phyloP scores from a whole-genome alignment of 1,139 yeast genomes.

The Yamadazyma oceani region DNA sequence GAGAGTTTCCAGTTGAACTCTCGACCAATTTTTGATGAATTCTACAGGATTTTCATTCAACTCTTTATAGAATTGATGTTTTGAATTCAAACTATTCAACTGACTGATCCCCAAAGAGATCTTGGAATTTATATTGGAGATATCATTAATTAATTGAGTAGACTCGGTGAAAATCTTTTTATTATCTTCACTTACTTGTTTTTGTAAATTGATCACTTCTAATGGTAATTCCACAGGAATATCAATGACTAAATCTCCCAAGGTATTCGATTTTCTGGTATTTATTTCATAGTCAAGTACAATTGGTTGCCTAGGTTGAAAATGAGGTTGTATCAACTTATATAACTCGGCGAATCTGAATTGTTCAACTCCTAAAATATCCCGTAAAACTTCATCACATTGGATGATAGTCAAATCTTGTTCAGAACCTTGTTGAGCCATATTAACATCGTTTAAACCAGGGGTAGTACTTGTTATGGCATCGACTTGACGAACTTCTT shows the following conservation, averaged over 20 bases:
- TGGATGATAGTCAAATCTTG: conserved; percentile 50
- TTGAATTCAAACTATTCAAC: conserved; percentile 54
- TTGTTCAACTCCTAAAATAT: conserved; percentile 51
- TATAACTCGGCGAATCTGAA: conserved; percentile 74
- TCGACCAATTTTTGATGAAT: conserved; percentile 71
- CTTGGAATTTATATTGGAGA: conserved; percentile 58
- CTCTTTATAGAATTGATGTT: conserved; percentile 64
- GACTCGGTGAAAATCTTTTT: conserved; percentile 40
- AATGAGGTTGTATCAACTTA: conserved; percentile 58
- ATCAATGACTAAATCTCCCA: conserved; percentile 81
- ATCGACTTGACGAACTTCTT: conserved; percentile 35
- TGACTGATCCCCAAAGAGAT: conserved; percentile 64
- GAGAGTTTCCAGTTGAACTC: conserved; percentile 72
- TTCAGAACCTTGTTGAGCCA: conserved; percentile 19
- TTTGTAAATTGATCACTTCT: conserved; percentile 39
- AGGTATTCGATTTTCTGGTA: conserved; percentile 72
- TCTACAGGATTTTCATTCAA: conserved; percentile 75
- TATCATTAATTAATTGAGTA: conserved; percentile 46
- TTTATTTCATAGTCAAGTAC: conserved; percentile 70
- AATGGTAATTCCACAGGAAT: conserved; percentile 61
- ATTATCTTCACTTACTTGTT: conserved; percentile 39
- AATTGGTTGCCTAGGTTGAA: conserved; percentile 78
- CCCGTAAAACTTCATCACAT: conserved; percentile 66
- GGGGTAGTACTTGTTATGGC: conserved; percentile 33
- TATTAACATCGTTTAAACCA: conserved; percentile 15